Conservation (phyloP, 2,329 filamentous ascomycete genomes). For the Apiospora saccharicola region DNA sequence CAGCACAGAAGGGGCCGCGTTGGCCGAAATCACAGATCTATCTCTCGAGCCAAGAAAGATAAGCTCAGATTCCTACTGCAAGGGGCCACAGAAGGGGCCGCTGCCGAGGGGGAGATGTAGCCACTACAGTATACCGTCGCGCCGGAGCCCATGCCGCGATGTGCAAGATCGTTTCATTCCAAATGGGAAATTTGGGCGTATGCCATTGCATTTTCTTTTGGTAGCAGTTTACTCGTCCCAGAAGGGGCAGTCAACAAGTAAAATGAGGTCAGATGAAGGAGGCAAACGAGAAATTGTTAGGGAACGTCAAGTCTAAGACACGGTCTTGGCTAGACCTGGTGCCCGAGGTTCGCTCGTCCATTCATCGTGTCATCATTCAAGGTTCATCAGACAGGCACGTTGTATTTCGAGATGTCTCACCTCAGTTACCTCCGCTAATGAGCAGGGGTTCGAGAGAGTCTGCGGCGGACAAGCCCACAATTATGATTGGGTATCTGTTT, state of each 20-base stretch:
- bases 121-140: background rate
- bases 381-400: conserved; percentile 18
- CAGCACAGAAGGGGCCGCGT: background rate
- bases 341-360: background rate
- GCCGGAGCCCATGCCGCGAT: background rate
- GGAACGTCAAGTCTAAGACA: conserved; percentile 6
- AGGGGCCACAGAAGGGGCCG: background rate
- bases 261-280: background rate
- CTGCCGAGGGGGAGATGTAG: background rate
- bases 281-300: background rate
- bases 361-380: conserved; percentile 5
- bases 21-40: background rate
- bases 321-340: background rate
- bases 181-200: background rate
- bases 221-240: background rate
- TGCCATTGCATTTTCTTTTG: background rate
- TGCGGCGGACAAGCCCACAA: conserved; percentile 6
- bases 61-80: conserved; percentile 10
- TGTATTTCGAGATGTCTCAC: conserved; percentile 17
- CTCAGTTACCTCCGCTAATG: conserved; percentile 14
- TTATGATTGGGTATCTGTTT: conserved; percentile 9
- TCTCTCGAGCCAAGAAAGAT: conserved; percentile 1
- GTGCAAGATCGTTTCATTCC: background rate
- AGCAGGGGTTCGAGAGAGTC: conserved; percentile 10
- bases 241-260: background rate